These are phyloP conservation scores for Sanchytrium tribonematis DNA, from an alignment of 371 early-diverging fungal species.

Conservation along the genomic window DNA sequence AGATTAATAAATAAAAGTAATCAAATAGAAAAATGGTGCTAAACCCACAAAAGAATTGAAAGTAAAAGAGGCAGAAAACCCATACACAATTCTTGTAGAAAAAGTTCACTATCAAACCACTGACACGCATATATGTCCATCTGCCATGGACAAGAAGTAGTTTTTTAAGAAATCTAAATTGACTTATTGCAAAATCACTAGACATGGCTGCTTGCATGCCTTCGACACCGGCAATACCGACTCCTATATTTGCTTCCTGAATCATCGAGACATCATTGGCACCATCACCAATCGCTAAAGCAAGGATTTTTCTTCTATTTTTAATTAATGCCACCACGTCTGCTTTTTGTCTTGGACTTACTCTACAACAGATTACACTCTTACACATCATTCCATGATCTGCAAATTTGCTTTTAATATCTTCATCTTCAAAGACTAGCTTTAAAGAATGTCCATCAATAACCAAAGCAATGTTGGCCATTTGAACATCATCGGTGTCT, in stretches of 20 bases:
- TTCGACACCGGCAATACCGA: slow-evolving; percentile 37
- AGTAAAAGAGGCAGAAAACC: slow-evolving; percentile 39
- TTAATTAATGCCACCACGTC: slow-evolving; percentile 72
- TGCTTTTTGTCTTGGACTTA: slow-evolving; percentile 77
- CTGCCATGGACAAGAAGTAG: slow-evolving; percentile 24
- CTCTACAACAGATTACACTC: slow-evolving; percentile 70
- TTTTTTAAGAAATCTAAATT: slow-evolving; percentile 22
- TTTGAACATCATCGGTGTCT: neutral
- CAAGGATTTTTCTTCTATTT: slow-evolving; percentile 35
- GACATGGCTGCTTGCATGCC: slow-evolving; percentile 34
- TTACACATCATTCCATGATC: slow-evolving; percentile 47
- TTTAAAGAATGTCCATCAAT: slow-evolving; percentile 61
- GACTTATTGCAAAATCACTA: slow-evolving; percentile 31
- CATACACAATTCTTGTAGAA: slow-evolving; percentile 23
- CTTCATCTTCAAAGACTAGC: slow-evolving; percentile 32
- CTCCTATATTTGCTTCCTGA: slow-evolving; percentile 30
- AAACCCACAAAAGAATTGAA: slow-evolving; percentile 41
- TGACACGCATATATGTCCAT: slow-evolving; percentile 54
- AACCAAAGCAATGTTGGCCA: slow-evolving; percentile 31
- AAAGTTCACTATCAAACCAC: slow-evolving; percentile 50
- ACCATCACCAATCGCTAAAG: slow-evolving; percentile 82
- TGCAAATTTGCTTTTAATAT: slow-evolving; percentile 22
- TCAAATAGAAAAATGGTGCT: slow-evolving; percentile 58
- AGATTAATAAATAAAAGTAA: slow-evolving; percentile 40
- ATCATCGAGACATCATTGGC: slow-evolving; percentile 95